These are phyloP conservation scores for Sugiyamaella marilandica DNA, from an alignment of 805 yeast species.

Conservation along the genomic window DNA sequence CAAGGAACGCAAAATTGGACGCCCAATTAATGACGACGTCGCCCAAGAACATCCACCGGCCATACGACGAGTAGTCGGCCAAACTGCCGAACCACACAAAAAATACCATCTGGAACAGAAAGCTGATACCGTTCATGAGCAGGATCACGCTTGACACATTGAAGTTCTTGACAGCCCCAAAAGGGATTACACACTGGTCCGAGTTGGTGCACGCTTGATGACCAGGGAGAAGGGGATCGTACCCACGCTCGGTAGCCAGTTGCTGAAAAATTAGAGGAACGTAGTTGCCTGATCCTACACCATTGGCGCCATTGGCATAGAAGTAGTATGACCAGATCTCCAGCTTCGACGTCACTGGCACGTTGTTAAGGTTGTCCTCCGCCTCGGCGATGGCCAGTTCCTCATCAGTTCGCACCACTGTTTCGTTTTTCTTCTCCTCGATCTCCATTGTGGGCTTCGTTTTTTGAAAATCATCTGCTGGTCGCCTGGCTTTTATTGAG, in stretches of 20 bases:
- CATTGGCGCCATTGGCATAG: conserved; percentile 14
- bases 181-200: conserved; percentile 11
- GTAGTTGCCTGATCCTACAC: conserved; percentile 14
- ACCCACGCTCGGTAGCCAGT: conserved; percentile 12
- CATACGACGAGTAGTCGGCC: conserved; percentile 13
- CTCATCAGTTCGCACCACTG: neutral
- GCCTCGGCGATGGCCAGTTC: conserved; percentile 10
- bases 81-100: conserved; percentile 14
- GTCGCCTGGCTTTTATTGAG: neutral
- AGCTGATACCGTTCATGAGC: conserved; percentile 14
- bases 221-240: conserved; percentile 11
- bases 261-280: conserved; percentile 13
- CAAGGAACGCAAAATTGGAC: conserved; percentile 11
- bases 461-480: neutral
- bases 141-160: conserved; percentile 12
- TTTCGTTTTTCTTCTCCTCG: neutral
- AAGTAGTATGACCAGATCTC: conserved; percentile 12
- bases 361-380: conserved; percentile 4
- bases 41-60: conserved; percentile 13
- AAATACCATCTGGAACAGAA: conserved; percentile 13
- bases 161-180: conserved; percentile 10
- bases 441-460: neutral
- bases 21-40: conserved; percentile 9
- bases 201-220: conserved; percentile 11
- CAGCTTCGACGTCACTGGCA: conserved; percentile 10